Base-by-base conservation (phyloP, 73 alveolate genomes). In the Paramecium sexaurelia region DNA sequence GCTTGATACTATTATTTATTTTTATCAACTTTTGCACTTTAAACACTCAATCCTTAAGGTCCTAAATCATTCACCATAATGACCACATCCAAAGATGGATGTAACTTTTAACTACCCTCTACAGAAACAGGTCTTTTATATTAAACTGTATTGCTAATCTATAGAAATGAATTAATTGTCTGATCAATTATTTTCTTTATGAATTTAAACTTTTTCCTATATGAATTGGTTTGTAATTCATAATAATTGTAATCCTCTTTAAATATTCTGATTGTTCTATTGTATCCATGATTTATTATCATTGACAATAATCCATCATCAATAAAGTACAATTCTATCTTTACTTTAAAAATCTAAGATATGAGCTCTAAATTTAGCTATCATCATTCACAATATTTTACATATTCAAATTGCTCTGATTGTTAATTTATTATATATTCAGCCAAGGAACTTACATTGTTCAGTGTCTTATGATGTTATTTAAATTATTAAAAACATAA, bases 351-450 rank as follows among this genome's bases (percentile, higher is more conserved):
- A 41, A 78, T 43, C 41, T 78, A 33, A 19, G 90, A 78, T 1
- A 78, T 78, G 19, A 78, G n/a, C 55, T 78, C 75, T 78, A 78
- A 78, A 78, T 78, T 78, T 8, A 78, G 90, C 90, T 78, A 78
- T 24, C 6, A 40, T 51, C 67, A 51, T 51, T 29, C 11, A 75
- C 11, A 33, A 22, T 6, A 2, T 19, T 17, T 78, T 39, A 78
- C 86, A 71, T 71, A 78, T 41, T 78, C 90, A 22, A 78, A 78
- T 24, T 78, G 45, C 11, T 32, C 40, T 7, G 68, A 27, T 78
- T 78, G 29, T 19, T 32, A 61, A 78, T 78, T 78, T 22, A 78
- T 39, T 40, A 78, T 22, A 13, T 78, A 78, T 78, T 78, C 90
- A 33, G 86, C 83, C 6, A 61, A 61, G 8, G 83, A 61, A 61